Base-by-base conservation (phyloP, 495 filamentous ascomycete genomes). In the Penicillium daleae region DNA sequence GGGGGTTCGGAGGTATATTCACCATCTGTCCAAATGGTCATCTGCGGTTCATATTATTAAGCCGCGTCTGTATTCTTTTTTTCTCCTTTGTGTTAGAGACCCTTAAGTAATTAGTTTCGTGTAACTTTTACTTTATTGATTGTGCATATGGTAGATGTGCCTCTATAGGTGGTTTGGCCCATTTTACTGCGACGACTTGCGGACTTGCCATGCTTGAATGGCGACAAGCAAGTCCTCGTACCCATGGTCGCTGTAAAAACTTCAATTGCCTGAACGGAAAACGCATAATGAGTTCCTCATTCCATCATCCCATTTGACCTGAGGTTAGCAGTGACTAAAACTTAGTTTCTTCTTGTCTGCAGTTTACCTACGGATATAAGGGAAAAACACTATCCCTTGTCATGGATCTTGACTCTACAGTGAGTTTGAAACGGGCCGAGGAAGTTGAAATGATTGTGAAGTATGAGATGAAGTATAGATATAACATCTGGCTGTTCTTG, bases 31-130 rank as follows among this genome's bases (percentile, higher is more conserved):
- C 32, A 26, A 60, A 56, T 69, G 68, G 66, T 44, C 61, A 55
- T 66, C 35, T 64, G 62, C 64, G 70, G 63, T 66, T 37, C 56
- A 70, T 71, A 42, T 61, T 51, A 57, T 60, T 61, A 63, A 33
- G 54, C 66, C 69, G 66, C 68, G 58, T 55, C 66, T 73, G 68
- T 73, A 71, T 73, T 73, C 68, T 67, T 67, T 63, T 67, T 63
- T 73, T 71, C 68, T 69, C 66, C 62, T 73, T 73, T 73, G 70
- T 71, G 61, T 71, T 73, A 73, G 70, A 73, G 66, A 66, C 62
- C 68, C 70, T 68, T 62, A 69, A 73, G 68, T 71, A 73, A 69
- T 73, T 65, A 71, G 59, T 66, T 68, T 71, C 67, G 56, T 72
- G 68, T 73, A 69, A 66, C 66, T 67, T 64, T 67, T 63, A 60